These are phyloP conservation scores for Thamnidium elegans DNA, from an alignment of 192 early-diverging fungal genomes.

Conservation along the genomic window DNA sequence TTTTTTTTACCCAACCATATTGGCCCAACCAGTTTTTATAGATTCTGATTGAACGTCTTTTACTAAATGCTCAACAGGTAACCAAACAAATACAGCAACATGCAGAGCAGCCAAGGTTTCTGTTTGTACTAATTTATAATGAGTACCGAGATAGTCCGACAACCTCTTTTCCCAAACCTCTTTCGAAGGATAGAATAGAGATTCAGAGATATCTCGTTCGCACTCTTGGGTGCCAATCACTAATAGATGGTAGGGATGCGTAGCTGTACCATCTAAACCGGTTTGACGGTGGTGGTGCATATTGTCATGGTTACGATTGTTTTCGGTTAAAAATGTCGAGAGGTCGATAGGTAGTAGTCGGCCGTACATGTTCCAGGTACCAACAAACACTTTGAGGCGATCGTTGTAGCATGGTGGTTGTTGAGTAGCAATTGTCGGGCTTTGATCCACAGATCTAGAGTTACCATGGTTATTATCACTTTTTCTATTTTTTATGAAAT, in stretches of 20 bases:
- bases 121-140: constrained; percentile 44
- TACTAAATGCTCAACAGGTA: constrained; percentile 36
- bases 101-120: constrained; percentile 55
- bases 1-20: constrained; percentile 30
- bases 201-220: constrained; percentile 51
- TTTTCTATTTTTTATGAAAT: background rate
- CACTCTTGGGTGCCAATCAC: constrained; percentile 58
- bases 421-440: background rate
- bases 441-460: background rate
- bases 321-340: constrained; percentile 34
- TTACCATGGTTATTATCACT: too few relatives aligned
- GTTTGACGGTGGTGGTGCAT: background rate
- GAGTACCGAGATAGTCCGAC: constrained; percentile 32
- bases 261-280: constrained; percentile 6
- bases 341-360: constrained; percentile 37
- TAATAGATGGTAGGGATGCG: constrained; percentile 48
- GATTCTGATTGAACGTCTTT: constrained; percentile 27
- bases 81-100: constrained; percentile 49
- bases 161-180: constrained; percentile 44
- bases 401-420: background rate
- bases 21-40: constrained; percentile 33
- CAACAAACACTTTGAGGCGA: constrained; percentile 52
- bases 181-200: constrained; percentile 51
- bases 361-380: constrained; percentile 59
- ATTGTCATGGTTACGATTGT: background rate